Conservation (phyloP, 768 basidiomycete species). For the Boletellus ananas region DNA sequence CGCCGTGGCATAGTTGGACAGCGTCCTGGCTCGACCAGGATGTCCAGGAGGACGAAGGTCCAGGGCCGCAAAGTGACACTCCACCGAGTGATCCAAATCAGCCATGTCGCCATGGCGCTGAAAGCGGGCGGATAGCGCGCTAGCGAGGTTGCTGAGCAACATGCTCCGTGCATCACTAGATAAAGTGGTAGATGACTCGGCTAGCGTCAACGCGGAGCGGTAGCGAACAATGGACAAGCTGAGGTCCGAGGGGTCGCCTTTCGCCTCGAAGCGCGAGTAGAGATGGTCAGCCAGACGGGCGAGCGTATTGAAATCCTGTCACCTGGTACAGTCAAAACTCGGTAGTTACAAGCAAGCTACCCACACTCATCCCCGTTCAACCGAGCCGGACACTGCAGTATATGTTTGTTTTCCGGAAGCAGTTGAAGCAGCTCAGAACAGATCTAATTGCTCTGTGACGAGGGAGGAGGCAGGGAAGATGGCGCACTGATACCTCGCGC, state of each 20-base stretch:
- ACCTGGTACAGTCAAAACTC: background rate
- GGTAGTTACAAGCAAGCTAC: background rate
- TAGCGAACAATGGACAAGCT: slow-evolving; percentile 26
- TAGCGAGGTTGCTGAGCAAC: slow-evolving; percentile 28
- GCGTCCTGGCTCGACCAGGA: slow-evolving; percentile 18
- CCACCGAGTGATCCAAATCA: slow-evolving; percentile 27
- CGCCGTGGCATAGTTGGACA: slow-evolving; percentile 30
- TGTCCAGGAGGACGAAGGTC: slow-evolving; percentile 26
- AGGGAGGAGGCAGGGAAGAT: slow-evolving; percentile 1
- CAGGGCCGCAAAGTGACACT: slow-evolving; percentile 25
- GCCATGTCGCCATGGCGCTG: slow-evolving; percentile 22
- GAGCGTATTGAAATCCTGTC: slow-evolving; percentile 22
- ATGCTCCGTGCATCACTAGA: slow-evolving; percentile 23
- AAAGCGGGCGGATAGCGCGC: slow-evolving; percentile 25
- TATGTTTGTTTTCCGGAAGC: background rate
- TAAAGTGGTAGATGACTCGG: slow-evolving; percentile 14
- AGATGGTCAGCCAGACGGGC: slow-evolving; percentile 24
- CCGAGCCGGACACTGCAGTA: background rate
- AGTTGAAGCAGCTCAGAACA: background rate
- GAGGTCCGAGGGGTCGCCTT: slow-evolving; percentile 21
- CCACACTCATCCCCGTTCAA: slow-evolving; percentile 16
- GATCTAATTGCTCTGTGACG: background rate
- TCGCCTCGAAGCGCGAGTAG: slow-evolving; percentile 20
- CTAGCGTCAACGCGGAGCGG: slow-evolving; percentile 24
- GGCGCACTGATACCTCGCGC: slow-evolving; percentile 2